Evolutionary conservation across 306 rosid species (phyloP), one percentile per base, ranked within the genome.

Genomic region (Boehmeria nivea): DNA sequence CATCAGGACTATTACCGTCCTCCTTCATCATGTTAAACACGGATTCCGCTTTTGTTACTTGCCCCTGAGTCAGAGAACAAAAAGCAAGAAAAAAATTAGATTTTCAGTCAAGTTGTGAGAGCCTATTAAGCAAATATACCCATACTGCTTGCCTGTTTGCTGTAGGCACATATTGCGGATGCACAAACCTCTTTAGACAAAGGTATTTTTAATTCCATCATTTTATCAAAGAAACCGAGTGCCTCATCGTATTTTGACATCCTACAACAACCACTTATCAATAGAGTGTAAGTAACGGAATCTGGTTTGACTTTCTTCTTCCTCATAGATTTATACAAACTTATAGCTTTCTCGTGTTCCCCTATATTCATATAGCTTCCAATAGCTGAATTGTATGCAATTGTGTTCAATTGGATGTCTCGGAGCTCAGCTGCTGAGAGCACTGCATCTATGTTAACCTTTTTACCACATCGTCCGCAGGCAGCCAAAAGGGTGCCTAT

Each of bases 231-330:
- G 66, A 79, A 82, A 66, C 58, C 51, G 43, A 86, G 54, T 22
- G 98, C 94, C 69, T 86, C 85, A 21, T 69, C 68, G 57, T 82
- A 76, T 72, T 78, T 87, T 70, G 98, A 78, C 95, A 80, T 76
- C 83, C 77, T 82, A 71, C 87, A 79, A 70, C 94, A 86, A 68
- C 94, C 85, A 80, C 98, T 90, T 51, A 90, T 90, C 80, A 90
- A 82, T 73, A 84, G 72, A 44, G 81, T 78, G 84, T 67, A 87
- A 18, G 94, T 90, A 69, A 90, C 91, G 70, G 83, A 73, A 76
- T 84, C 83, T 3, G 73, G 79, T 76, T 67, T 82, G 51, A 85
- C 59, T 61, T 72, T 86, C 67, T 78, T 78, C 70, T 70, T 76
- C 77, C 76, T 78, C 94, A 90, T 87, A 40, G 77, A 69, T 68